Evolutionary conservation across 1,139 yeast genomes (phyloP), one percentile per base, ranked within the genome.

Genomic region (Yamadazyma membranifaciens): DNA sequence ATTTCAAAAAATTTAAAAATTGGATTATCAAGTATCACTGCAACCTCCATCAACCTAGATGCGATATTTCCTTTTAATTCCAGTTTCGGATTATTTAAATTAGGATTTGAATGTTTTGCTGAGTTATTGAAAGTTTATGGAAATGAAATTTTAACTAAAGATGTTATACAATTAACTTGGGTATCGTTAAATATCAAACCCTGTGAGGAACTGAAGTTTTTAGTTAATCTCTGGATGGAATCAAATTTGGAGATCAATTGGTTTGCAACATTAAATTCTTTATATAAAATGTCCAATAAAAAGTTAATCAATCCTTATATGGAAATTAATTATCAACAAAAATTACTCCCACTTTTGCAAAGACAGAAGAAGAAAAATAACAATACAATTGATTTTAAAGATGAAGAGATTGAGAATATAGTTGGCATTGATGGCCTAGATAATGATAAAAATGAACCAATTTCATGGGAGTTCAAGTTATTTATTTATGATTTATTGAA

Each of bases 381-480:
- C 17, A 52, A 52, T 16, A 51, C 53, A 13, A 57, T 68, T 24
- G 72, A 65, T 29, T 69, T 73, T 44, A 63, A 60, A 34, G 78
- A 71, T 48, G 78, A 73, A 45, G 79, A 72, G 44, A 63, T 67
- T 32, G 75, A 73, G 44, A 68, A 63, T 36, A 72, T 73, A 37
- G 77, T 71, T 1, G 65, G 60, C 3, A 65, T 56, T 9, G 62
- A 46, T 39, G 69, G 50, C 13, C 30, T 31, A 15, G 55, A 59
- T 17, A 24, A 36, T 12, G 75, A 65, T 34, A 74, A 75, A 41
- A 71, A 73, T 47, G 91, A 83, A 48, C 86, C 86, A 2, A 72
- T 84, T 9, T 70, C 76, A 34, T 85, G 91, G 91, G 80, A 78
- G 45, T 84, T 88, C 45, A 75, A 83, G 42, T 63, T 75, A 24